phyloP scores from a whole-genome alignment of 1,284 basidiomycete species.

The Cryptococcus sp. region DNA sequence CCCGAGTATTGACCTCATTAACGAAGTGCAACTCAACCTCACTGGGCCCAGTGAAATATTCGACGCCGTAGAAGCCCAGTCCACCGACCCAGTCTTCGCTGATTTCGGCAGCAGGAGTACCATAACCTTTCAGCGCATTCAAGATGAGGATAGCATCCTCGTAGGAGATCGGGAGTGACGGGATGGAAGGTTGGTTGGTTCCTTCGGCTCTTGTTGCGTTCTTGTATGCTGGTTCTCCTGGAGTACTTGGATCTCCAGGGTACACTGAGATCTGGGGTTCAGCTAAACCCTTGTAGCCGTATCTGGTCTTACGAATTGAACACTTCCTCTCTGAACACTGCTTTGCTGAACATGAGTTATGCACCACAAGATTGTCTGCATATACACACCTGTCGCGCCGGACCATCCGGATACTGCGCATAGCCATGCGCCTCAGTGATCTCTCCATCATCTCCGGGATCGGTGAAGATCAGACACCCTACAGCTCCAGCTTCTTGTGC shows the following conservation, averaged over 20 bases:
- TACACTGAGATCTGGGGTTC: constrained; percentile 52
- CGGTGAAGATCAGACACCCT: constrained; percentile 69
- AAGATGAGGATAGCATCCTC: constrained; percentile 52
- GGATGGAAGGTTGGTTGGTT: constrained; percentile 72
- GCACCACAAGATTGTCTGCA: neutral
- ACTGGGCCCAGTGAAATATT: constrained; percentile 54
- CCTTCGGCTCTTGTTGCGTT: constrained; percentile 68
- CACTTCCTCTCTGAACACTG: constrained; percentile 75
- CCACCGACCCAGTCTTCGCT: constrained; percentile 51
- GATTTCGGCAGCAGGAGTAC: constrained; percentile 37
- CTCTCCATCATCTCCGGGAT: constrained; percentile 81
- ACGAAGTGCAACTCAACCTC: constrained; percentile 49
- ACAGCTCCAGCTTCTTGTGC: constrained; percentile 74
- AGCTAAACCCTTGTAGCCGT: neutral
- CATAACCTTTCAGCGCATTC: constrained; percentile 45
- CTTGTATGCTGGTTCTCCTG: constrained; percentile 79
- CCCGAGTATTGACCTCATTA: constrained; percentile 64
- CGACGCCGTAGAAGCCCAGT: constrained; percentile 47
- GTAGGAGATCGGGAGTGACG: constrained; percentile 54
- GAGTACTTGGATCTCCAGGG: constrained; percentile 64
- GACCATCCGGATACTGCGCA: constrained; percentile 73
- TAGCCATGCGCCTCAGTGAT: constrained; percentile 76
- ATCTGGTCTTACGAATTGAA: constrained; percentile 73
- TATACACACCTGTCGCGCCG: constrained; percentile 62
- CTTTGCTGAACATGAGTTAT: constrained; percentile 49